Conservation (phyloP, 768 basidiomycete species). For the Tephrocybe sp. region DNA sequence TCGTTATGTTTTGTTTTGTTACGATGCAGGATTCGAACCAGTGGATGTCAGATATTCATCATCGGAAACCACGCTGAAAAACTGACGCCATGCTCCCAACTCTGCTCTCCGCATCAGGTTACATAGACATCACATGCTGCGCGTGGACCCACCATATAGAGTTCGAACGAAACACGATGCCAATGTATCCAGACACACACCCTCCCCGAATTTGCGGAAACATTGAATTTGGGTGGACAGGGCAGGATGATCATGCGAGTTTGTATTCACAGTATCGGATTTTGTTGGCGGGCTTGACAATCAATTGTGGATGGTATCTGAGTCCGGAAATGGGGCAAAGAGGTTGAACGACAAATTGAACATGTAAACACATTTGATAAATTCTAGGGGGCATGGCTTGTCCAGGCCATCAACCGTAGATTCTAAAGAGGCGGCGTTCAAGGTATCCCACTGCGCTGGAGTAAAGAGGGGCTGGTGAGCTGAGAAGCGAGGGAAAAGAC, state of each 20-base stretch:
- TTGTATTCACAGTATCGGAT: constrained; percentile 83
- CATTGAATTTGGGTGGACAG: constrained; percentile 60
- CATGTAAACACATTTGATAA: too few species aligned
- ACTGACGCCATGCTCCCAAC: constrained; percentile 88
- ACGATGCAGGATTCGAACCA: too few species aligned
- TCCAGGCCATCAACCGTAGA: too few species aligned
- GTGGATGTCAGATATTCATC: too few species aligned
- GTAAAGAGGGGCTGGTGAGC: too few species aligned
- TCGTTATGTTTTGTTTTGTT: too few species aligned
- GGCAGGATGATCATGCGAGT: constrained; percentile 57
- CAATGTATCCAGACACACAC: constrained; percentile 29
- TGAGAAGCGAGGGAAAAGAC: too few species aligned
- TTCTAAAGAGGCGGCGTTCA: too few species aligned
- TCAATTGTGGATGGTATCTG: constrained; percentile 85
- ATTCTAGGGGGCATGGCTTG: too few species aligned
- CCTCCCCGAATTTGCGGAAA: constrained; percentile 26
- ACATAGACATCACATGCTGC: constrained; percentile 88
- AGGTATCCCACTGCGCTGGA: too few species aligned
- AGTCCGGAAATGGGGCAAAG: too few species aligned
- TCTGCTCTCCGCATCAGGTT: constrained; percentile 56
- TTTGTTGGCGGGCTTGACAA: constrained; percentile 75
- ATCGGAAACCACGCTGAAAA: constrained; percentile 98
- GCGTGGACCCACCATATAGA: constrained; percentile 74
- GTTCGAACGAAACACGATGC: constrained; percentile 50
- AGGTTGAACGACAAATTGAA: too few species aligned